Conservation (phyloP, 129 eudicot species). For the Lactuca saligna region DNA sequence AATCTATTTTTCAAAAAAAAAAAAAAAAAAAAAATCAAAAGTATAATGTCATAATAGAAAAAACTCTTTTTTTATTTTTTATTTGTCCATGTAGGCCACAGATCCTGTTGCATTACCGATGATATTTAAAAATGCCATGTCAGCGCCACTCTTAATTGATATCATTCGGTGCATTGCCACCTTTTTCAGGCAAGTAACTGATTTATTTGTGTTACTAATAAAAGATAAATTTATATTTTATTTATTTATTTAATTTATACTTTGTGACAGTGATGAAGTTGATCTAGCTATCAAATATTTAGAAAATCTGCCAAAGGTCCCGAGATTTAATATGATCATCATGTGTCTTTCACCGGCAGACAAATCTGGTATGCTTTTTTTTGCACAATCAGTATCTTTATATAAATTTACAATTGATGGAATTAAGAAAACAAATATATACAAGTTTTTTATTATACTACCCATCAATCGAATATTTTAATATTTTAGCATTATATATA, state of each 20-base stretch:
- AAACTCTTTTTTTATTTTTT: background rate
- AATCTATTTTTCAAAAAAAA: background rate
- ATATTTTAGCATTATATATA: too few species aligned
- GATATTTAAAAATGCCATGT: conserved; percentile 83
- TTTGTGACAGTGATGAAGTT: conserved; percentile 62
- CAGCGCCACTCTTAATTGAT: conserved; percentile 78
- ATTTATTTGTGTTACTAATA: background rate
- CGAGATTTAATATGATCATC: conserved; percentile 79
- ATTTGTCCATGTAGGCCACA: conserved; percentile 52
- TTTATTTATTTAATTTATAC: background rate
- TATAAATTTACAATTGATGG: too few species aligned
- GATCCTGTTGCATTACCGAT: conserved; percentile 68
- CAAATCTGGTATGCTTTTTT: conserved; percentile 49
- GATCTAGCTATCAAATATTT: conserved; percentile 69
- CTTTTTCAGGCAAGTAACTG: conserved; percentile 58
- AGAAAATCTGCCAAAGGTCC: conserved; percentile 59
- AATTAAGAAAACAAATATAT: too few species aligned
- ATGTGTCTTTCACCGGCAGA: conserved; percentile 87
- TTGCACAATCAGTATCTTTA: too few species aligned
- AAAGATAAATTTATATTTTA: background rate
- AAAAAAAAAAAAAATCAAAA: background rate
- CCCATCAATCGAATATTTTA: too few species aligned
- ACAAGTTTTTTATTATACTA: too few species aligned
- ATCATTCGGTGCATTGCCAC: conserved; percentile 69
- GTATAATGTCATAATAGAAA: background rate